These are phyloP conservation scores for Chloropicon primus DNA, from an alignment of 139 green algal species.

Conservation along the genomic window DNA sequence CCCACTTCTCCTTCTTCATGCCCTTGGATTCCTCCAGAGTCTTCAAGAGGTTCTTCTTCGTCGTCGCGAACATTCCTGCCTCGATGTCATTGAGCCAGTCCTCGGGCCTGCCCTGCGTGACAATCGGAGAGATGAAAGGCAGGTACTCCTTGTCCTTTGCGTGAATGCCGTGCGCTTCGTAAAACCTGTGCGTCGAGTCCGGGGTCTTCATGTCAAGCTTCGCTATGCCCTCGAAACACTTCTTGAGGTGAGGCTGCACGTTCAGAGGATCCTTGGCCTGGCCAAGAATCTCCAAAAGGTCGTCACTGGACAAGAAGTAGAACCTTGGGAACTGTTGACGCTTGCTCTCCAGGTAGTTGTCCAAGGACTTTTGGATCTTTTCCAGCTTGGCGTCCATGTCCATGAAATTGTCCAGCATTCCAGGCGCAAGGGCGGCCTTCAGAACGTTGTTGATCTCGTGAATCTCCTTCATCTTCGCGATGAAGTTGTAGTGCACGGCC, in stretches of 20 bases:
- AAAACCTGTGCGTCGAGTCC: constrained; percentile 40
- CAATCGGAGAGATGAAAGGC: constrained; percentile 39
- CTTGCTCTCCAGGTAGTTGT: constrained; percentile 83
- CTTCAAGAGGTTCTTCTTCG: constrained; percentile 62
- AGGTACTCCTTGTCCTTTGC: constrained; percentile 72
- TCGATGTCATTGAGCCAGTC: constrained; percentile 78
- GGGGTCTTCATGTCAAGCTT: constrained; percentile 59
- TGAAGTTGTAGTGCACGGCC: constrained; percentile 21
- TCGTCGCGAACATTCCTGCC: constrained; percentile 68
- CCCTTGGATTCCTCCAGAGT: constrained; percentile 45
- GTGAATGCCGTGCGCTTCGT: constrained; percentile 40
- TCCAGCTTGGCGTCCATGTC: constrained; percentile 74
- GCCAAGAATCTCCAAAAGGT: constrained; percentile 78
- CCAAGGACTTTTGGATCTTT: constrained; percentile 73
- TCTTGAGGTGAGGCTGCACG: constrained; percentile 64
- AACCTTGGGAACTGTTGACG: constrained; percentile 77
- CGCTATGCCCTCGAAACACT: constrained; percentile 76
- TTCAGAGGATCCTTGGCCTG: constrained; percentile 74
- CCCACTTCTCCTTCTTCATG: constrained; percentile 77
- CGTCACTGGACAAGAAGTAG: constrained; percentile 78
- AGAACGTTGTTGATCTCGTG: constrained; percentile 13
- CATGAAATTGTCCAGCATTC: constrained; percentile 53
- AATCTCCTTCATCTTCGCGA: constrained; percentile 17
- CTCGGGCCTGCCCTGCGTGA: constrained; percentile 64
- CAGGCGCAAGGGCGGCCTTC: constrained; percentile 10